phyloP scores from a whole-genome alignment of 345 rosid species.

The Conringia planisiliqua region DNA sequence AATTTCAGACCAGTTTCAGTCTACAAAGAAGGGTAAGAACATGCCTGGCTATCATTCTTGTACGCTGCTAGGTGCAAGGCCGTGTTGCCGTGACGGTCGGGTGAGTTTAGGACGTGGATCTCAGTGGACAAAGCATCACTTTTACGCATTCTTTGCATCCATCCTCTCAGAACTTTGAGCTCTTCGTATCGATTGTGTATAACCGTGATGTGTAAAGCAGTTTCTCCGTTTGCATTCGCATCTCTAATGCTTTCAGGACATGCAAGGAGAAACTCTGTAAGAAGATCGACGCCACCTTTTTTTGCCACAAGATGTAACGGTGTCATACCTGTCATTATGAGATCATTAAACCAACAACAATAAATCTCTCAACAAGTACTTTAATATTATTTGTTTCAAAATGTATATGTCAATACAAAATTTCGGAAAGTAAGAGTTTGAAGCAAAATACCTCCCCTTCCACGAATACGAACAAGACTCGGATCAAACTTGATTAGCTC shows the following conservation, averaged over 20 bases:
- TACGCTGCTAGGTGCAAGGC: conserved; percentile 23
- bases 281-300: neutral
- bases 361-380: neutral
- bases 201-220: conserved; percentile 16
- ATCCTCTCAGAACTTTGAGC: conserved; percentile 4
- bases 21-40: neutral
- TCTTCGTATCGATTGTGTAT: neutral
- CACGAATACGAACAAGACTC: neutral
- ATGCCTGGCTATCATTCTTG: conserved; percentile 4
- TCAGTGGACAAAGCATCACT: neutral
- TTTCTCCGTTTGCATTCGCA: conserved; percentile 1
- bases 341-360: neutral
- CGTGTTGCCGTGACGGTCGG: conserved; percentile 17
- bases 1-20: too few species aligned
- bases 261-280: neutral
- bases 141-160: neutral
- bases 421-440: neutral
- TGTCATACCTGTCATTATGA: neutral
- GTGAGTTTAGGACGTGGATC: neutral
- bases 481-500: conserved; percentile 12
- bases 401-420: neutral
- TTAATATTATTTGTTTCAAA: neutral
- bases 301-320: conserved; percentile 24
- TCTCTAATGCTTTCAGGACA: conserved; percentile 22
- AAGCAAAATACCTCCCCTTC: neutral